phyloP scores from a whole-genome alignment of 371 early-diverging fungal genomes.

The Blyttiomyces sp. region DNA sequence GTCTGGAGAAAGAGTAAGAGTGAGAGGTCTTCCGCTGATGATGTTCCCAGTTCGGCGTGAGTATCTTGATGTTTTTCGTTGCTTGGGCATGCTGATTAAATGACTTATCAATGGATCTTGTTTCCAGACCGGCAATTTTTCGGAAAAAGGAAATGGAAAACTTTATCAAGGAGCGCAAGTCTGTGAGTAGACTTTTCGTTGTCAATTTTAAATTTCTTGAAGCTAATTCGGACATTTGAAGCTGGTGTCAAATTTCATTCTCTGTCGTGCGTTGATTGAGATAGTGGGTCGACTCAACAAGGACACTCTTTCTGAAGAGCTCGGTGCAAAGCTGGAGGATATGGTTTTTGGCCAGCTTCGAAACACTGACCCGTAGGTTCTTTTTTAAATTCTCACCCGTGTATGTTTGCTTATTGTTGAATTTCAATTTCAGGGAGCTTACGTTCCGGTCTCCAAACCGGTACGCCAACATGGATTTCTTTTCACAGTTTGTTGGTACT shows the following conservation, averaged over 20 bases:
- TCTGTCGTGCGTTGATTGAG: conserved; percentile 82
- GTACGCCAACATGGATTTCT: conserved; percentile 80
- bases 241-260: conserved; percentile 83
- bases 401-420: neutral
- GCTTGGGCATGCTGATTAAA: neutral
- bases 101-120: neutral
- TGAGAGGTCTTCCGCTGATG: conserved; percentile 35
- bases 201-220: too few species aligned
- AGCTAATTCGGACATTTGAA: conserved; percentile 31
- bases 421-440: conserved; percentile 52
- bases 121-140: conserved; percentile 10
- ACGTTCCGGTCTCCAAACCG: conserved; percentile 75
- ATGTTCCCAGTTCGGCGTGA: conserved; percentile 1
- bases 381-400: neutral
- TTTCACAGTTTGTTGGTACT: conserved; percentile 83
- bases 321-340: conserved; percentile 88
- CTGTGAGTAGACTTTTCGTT: conserved; percentile 41
- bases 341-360: conserved; percentile 87
- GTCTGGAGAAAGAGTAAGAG: conserved; percentile 81
- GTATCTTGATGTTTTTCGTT: neutral
- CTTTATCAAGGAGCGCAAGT: conserved; percentile 51
- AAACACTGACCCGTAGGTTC: conserved; percentile 81
- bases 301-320: conserved; percentile 72
- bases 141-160: conserved; percentile 35
- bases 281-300: conserved; percentile 73